Evolutionary conservation across 108 stramenopile genomes (phyloP), one percentile per base, ranked within the genome.

Genomic region (Tribonema minus): DNA sequence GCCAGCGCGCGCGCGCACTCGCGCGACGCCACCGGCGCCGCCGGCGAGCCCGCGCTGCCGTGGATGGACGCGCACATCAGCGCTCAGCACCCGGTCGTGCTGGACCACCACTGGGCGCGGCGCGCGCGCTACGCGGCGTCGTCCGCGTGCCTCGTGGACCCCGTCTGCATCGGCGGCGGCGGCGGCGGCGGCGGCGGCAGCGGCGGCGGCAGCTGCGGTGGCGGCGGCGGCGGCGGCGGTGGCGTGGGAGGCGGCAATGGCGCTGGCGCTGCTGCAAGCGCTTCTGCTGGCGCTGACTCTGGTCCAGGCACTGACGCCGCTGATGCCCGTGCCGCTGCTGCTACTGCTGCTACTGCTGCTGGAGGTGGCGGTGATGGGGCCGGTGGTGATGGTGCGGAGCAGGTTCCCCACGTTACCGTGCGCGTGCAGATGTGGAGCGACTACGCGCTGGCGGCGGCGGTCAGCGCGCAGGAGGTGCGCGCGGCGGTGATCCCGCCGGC

Each of bases 381-480:
- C 31, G 41, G 31, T 7, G 30, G 41, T 7, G 41, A 54, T 1
- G 6, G 41, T n/a, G 68, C 20, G 2, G 6, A 1, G 27, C 9
- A 33, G 2, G 27, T 63, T 15, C 71, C 71, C 0, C 28, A 37
- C 31, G 1, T 72, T 4, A 54, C 61, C 23, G 61, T 60, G 26
- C 27, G 26, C 37, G 61, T 72, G 25, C 60, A 54, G 37, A 72
- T 72, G 71, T 72, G 71, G 71, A 72, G 71, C 38, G 61, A 72
- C 61, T 72, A 72, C 61, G 61, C 61, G 33, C 61, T 72, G 71
- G 29, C 61, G 3, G 9, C 62, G 30, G 71, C 61, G 58, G 71
- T 60, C 29, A 60, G 62, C 29, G 71, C 37, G 0, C 33, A 40
- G 26, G 40, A 39, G 20, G 71, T 72, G n/a, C 71, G 62, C 29